These are phyloP conservation scores for Phytomonas serpens DNA, from an alignment of 208 protist genomes.

Conservation along the genomic window DNA sequence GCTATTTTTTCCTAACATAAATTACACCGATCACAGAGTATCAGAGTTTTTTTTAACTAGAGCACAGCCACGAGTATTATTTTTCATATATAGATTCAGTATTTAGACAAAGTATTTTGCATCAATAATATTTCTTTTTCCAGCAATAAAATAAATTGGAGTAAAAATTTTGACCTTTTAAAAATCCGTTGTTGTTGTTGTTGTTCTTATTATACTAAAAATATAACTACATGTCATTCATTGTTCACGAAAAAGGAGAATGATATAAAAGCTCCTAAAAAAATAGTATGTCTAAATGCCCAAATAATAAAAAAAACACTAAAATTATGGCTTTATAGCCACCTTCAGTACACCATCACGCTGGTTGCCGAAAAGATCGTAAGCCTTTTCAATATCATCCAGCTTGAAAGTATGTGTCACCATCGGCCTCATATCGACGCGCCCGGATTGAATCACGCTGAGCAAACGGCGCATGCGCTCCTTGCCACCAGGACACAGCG, in stretches of 20 bases:
- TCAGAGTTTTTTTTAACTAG: conserved; percentile 1
- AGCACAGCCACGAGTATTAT: too few species aligned
- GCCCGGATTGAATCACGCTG: conserved; percentile 18
- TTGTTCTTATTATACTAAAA: background rate
- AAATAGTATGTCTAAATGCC: background rate
- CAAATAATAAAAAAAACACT: background rate
- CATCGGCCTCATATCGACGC: conserved; percentile 18
- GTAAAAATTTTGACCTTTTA: conserved; percentile 5
- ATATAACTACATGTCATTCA: background rate
- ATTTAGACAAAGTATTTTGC: background rate
- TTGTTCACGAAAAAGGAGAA: background rate
- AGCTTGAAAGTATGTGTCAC: conserved; percentile 26
- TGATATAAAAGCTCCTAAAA: background rate
- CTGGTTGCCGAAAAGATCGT: conserved; percentile 26
- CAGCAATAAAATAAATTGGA: background rate
- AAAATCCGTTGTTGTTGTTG: too few species aligned
- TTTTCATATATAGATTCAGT: conserved; percentile 2
- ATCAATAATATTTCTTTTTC: background rate
- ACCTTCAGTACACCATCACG: conserved; percentile 26
- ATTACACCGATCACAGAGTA: background rate
- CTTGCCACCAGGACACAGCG: conserved; percentile 15
- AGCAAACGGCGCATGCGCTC: conserved; percentile 23
- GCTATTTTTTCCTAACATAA: conserved; percentile 8
- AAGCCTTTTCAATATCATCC: conserved; percentile 24
- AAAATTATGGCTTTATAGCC: conserved; percentile 20